These are phyloP conservation scores for Fomes fomentarius DNA, from an alignment of 1,284 basidiomycete species.

Conservation along the genomic window DNA sequence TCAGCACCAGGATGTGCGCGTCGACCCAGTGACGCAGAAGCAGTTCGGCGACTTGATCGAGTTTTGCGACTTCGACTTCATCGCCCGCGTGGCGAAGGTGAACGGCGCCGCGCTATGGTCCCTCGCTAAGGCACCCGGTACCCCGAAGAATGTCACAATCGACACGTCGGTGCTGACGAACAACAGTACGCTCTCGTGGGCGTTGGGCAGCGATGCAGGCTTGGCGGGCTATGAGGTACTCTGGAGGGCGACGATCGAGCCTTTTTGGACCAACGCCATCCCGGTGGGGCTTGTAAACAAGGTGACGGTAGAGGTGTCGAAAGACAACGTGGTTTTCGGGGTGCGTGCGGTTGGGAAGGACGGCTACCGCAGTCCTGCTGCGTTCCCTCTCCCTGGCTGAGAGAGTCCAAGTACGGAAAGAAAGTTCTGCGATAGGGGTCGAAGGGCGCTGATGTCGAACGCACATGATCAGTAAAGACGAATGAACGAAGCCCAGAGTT, in stretches of 20 bases:
- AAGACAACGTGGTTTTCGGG: constrained; percentile 56
- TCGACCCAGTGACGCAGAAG: constrained; percentile 42
- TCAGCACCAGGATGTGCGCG: constrained; percentile 57
- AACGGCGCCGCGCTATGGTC: constrained; percentile 57
- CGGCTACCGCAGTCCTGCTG: constrained; percentile 52
- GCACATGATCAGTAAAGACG: no score
- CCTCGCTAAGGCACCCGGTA: constrained; percentile 54
- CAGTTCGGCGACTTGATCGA: constrained; percentile 58
- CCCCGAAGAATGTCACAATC: constrained; percentile 49
- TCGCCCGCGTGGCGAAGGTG: constrained; percentile 50
- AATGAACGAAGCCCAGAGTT: neutral
- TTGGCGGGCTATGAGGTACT: constrained; percentile 51
- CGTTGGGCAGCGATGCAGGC: constrained; percentile 39
- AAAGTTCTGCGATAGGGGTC: neutral
- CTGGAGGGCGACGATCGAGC: constrained; percentile 50
- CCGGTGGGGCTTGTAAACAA: constrained; percentile 47
- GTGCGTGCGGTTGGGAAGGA: constrained; percentile 56
- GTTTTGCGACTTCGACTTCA: constrained; percentile 56
- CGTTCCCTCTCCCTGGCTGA: constrained; percentile 43
- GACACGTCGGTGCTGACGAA: constrained; percentile 51
- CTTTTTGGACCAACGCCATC: constrained; percentile 52
- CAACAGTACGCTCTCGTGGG: constrained; percentile 56
- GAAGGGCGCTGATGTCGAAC: no score
- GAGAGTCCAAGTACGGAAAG: no score
- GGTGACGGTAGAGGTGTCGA: constrained; percentile 46